A percentile compares a stretch with the other conserved stretches of the same genome.
These are phyloP conservation scores for Triangularia setosa DNA, from an alignment of 2,329 filamentous ascomycete species.

Conservation along the genomic window DNA sequence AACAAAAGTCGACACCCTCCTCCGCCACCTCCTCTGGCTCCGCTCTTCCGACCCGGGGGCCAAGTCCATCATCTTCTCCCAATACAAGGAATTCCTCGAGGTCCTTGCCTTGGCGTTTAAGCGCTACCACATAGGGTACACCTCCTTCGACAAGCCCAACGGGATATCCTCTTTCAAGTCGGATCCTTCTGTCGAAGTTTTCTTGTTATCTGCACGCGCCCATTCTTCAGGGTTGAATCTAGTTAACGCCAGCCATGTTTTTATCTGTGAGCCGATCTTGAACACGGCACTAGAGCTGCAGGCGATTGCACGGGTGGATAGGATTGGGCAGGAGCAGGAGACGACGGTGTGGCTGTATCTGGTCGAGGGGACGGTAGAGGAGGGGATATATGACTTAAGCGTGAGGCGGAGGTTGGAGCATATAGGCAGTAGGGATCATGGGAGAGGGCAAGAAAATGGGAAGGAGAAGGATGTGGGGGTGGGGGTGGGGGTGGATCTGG, in stretches of 20 bases:
- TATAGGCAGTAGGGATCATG: conserved; percentile 46
- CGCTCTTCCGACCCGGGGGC: conserved; percentile 78
- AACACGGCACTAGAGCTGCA: conserved; percentile 93
- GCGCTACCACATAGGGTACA: conserved; percentile 68
- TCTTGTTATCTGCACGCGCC: conserved; percentile 83
- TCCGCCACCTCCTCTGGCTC: conserved; percentile 81
- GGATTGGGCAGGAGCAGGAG: conserved; percentile 82
- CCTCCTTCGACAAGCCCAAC: conserved; percentile 62
- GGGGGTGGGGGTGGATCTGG: conserved; percentile 52
- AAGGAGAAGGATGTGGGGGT: conserved; percentile 34
- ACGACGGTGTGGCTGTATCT: conserved; percentile 97
- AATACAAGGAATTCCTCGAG: conserved; percentile 76
- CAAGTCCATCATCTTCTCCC: conserved; percentile 92
- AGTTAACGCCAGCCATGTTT: conserved; percentile 89
- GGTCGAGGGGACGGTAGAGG: conserved; percentile 84
- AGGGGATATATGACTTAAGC: conserved; percentile 84
- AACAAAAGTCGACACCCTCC: conserved; percentile 82
- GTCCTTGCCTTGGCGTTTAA: conserved; percentile 68
- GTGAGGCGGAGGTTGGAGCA: conserved; percentile 75
- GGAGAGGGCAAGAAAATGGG: conserved; percentile 33
- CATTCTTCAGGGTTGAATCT: conserved; percentile 88
- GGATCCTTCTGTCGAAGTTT: conserved; percentile 71
- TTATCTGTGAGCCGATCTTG: conserved; percentile 88
- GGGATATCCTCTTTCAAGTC: conserved; percentile 75
- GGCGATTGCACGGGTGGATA: conserved; percentile 89